Evolutionary conservation across 2,329 filamentous ascomycete species (phyloP).

Genomic region (Ophiosphaerella herpotricha): DNA sequence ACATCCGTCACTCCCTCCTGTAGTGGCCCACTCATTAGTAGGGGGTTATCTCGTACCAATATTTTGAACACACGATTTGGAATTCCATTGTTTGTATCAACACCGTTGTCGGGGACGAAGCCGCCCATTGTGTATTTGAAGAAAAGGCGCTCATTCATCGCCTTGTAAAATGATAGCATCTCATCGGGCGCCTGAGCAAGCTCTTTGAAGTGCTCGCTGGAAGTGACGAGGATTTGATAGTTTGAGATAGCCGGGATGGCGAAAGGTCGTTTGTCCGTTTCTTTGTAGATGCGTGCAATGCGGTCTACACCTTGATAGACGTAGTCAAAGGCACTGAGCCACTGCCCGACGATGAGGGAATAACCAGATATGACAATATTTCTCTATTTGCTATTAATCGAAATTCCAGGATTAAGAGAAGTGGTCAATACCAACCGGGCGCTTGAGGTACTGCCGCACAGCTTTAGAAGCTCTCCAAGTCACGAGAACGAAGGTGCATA

Average conservation of each 20-base stretch:
- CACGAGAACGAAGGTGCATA: background rate
- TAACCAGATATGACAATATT: background rate
- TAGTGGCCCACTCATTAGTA: background rate
- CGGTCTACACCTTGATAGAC: background rate
- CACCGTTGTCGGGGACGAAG: background rate
- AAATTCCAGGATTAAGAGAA: background rate
- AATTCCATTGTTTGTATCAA: background rate
- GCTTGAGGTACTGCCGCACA: background rate
- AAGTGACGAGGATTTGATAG: background rate
- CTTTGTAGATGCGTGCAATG: background rate
- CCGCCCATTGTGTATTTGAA: background rate
- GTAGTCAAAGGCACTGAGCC: background rate
- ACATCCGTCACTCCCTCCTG: background rate
- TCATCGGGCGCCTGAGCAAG: background rate
- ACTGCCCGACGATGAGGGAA: background rate
- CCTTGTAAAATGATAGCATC: background rate
- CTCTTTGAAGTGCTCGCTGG: background rate
- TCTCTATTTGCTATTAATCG: background rate
- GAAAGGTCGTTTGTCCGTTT: background rate
- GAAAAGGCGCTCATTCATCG: background rate
- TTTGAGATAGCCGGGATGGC: background rate
- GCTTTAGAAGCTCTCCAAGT: background rate
- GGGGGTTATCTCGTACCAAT: background rate
- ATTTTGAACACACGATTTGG: background rate
- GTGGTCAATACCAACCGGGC: background rate